Conservation (phyloP, 2,329 filamentous ascomycete species). For the Exophiala alcalophila region DNA sequence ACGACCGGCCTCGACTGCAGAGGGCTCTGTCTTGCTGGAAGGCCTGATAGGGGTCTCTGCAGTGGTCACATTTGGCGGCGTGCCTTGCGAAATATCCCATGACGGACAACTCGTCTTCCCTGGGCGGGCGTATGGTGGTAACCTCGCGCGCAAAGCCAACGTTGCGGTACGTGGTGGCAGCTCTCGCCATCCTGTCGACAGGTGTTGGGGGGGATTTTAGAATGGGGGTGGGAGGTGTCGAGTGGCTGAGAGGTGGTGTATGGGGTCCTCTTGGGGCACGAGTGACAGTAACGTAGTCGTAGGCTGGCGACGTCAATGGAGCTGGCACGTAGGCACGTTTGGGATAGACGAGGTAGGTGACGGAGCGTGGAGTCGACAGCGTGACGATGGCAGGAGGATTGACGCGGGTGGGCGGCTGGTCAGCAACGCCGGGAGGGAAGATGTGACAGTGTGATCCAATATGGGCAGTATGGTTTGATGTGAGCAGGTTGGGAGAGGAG, state of each 20-base stretch:
- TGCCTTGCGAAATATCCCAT: constrained; percentile 38
- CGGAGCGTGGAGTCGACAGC: constrained; percentile 28
- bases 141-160: constrained; percentile 30
- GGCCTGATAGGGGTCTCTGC: constrained; percentile 34
- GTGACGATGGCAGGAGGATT: constrained; percentile 17
- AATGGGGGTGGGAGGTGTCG: constrained; percentile 24
- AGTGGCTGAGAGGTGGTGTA: constrained; percentile 24
- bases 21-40: constrained; percentile 33
- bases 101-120: constrained; percentile 38
- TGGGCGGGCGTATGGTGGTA: constrained; percentile 28
- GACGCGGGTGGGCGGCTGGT: constrained; percentile 2
- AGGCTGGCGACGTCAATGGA: constrained; percentile 9
- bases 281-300: constrained; percentile 25
- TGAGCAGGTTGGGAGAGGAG: constrained; percentile 3
- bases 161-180: constrained; percentile 18
- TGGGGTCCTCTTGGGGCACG: constrained; percentile 18
- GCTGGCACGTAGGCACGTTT: constrained; percentile 16
- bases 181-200: constrained; percentile 23
- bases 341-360: constrained; percentile 29
- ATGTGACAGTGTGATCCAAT: background rate
- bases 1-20: constrained; percentile 36
- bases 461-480: constrained; percentile 4
- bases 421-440: constrained; percentile 12
- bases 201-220: constrained; percentile 19
- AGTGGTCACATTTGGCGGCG: constrained; percentile 35